phyloP scores from a whole-genome alignment of 2,329 filamentous ascomycete genomes.

The Fusarium secorum region DNA sequence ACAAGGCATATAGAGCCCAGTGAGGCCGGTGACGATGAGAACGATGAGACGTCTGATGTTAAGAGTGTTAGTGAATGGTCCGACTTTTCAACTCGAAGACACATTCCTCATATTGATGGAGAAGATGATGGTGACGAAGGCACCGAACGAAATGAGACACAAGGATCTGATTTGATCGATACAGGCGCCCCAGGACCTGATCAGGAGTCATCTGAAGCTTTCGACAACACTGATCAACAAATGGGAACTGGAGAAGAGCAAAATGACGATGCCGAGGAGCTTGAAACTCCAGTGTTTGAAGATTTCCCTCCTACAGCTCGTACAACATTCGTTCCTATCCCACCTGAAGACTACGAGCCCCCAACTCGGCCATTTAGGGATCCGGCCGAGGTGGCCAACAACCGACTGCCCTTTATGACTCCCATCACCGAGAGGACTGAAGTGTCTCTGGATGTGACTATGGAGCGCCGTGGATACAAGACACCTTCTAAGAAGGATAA shows the following conservation, averaged over 20 bases:
- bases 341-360: constrained; percentile 86
- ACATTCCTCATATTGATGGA: constrained; percentile 63
- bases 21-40: constrained; percentile 57
- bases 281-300: constrained; percentile 52
- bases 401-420: constrained; percentile 96
- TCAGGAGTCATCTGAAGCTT: constrained; percentile 29
- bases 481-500: constrained; percentile 73
- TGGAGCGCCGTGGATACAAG: constrained; percentile 71
- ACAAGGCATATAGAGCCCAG: constrained; percentile 69
- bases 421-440: constrained; percentile 97
- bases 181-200: constrained; percentile 41
- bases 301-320: constrained; percentile 61
- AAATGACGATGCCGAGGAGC: constrained; percentile 48
- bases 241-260: constrained; percentile 31
- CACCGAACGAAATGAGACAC: constrained; percentile 47
- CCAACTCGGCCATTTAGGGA: constrained; percentile 83
- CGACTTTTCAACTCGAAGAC: constrained; percentile 79
- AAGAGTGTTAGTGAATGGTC: constrained; percentile 85
- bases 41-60: constrained; percentile 59
- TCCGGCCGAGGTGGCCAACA: constrained; percentile 81
- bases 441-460: constrained; percentile 76
- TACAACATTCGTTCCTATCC: constrained; percentile 78
- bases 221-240: constrained; percentile 2
- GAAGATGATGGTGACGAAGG: constrained; percentile 39
- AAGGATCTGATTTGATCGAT: constrained; percentile 52